Evolutionary conservation across 805 yeast genomes (phyloP).

Genomic region (Saturnispora bothae): DNA sequence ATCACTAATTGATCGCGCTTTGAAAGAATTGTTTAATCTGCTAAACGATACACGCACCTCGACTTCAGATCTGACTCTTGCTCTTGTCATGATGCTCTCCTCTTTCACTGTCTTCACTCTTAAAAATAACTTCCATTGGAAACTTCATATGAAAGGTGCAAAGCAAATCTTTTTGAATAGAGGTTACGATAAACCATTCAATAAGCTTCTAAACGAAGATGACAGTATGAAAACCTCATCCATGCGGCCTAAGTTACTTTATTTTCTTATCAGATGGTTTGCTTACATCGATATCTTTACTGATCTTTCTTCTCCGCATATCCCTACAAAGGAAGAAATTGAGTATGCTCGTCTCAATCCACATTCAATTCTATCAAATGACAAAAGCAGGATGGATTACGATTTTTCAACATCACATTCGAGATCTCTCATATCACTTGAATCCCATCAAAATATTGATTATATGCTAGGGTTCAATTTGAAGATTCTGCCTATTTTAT

Average conservation of each 20-base stretch:
- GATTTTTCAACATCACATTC: conserved; percentile 16
- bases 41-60: conserved; percentile 42
- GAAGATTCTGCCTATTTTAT: conserved; percentile 45
- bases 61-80: conserved; percentile 56
- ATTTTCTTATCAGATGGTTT: conserved; percentile 58
- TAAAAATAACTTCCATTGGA: conserved; percentile 39
- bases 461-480: conserved; percentile 59
- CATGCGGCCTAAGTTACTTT: conserved; percentile 31
- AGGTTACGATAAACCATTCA: conserved; percentile 30
- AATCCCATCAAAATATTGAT: conserved; percentile 39
- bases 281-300: conserved; percentile 59
- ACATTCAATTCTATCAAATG: background rate
- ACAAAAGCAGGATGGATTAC: conserved; percentile 24
- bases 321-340: conserved; percentile 21
- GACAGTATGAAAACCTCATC: conserved; percentile 6
- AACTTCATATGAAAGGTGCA: conserved; percentile 60
- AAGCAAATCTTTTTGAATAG: conserved; percentile 50
- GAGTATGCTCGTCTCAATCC: background rate
- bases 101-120: conserved; percentile 43
- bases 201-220: conserved; percentile 17
- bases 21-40: conserved; percentile 43
- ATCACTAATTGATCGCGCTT: conserved; percentile 44
- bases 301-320: conserved; percentile 43
- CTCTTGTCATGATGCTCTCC: conserved; percentile 47
- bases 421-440: conserved; percentile 15